Percentiles rank a stretch among this genome's conserved stretches.
Conservation (phyloP, 2,329 filamentous ascomycete species). For the Harringtonia lauricola region DNA sequence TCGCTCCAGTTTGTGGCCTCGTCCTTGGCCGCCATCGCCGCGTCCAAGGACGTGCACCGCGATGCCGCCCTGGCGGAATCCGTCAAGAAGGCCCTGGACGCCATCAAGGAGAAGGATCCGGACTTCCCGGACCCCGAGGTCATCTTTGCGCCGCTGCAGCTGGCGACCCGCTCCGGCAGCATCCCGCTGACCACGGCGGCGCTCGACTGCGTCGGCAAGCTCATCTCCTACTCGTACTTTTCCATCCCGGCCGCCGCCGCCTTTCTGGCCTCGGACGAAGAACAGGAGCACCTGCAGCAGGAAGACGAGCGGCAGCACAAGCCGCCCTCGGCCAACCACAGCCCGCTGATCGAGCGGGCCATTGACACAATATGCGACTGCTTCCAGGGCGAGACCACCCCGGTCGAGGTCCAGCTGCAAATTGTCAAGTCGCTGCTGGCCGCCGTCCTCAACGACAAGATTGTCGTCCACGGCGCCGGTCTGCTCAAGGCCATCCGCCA, state of each 20-base stretch:
- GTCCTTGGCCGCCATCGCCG: slow-evolving; percentile 82
- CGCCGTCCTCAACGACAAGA: slow-evolving; percentile 95
- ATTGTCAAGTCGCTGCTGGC: slow-evolving; percentile 95
- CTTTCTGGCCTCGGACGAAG: slow-evolving; percentile 10
- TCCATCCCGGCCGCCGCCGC: slow-evolving; percentile 40
- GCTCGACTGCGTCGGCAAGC: slow-evolving; percentile 95
- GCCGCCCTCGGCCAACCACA: slow-evolving; percentile 24
- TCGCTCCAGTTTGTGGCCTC: slow-evolving; percentile 94
- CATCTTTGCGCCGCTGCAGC: slow-evolving; percentile 80
- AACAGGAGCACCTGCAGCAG: slow-evolving; percentile 22
- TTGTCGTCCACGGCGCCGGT: slow-evolving; percentile 93
- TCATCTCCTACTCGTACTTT: slow-evolving; percentile 98
- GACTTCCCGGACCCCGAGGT: slow-evolving; percentile 80
- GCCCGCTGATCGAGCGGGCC: slow-evolving; percentile 83
- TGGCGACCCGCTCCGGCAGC: slow-evolving; percentile 80
- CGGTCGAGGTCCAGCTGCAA: slow-evolving; percentile 86
- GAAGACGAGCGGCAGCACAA: slow-evolving; percentile 15
- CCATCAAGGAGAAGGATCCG: slow-evolving; percentile 76
- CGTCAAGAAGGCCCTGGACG: slow-evolving; percentile 68
- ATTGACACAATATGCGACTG: slow-evolving; percentile 99
- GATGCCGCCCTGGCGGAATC: slow-evolving; percentile 76
- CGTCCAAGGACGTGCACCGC: slow-evolving; percentile 81
- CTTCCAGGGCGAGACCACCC: slow-evolving; percentile 92
- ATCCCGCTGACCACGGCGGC: slow-evolving; percentile 80
- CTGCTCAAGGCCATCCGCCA: slow-evolving; percentile 92